Evolutionary conservation across 2,329 filamentous ascomycete genomes (phyloP).

Genomic region (Monilinia aucupariae): DNA sequence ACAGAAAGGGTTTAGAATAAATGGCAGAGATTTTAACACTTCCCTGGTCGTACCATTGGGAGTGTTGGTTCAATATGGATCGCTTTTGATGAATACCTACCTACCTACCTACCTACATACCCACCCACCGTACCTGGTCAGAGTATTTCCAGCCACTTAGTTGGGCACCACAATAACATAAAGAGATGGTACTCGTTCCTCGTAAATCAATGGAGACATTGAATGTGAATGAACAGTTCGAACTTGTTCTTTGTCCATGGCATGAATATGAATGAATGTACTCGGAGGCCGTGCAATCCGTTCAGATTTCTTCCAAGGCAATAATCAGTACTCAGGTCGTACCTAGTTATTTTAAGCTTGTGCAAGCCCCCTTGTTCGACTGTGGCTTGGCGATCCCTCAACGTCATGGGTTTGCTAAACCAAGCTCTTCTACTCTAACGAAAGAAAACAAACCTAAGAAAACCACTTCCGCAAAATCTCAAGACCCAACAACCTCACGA

Average conservation of each 20-base stretch:
- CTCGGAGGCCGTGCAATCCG: neutral
- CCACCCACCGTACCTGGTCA: neutral
- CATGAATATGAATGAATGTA: neutral
- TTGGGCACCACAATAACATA: too few species aligned
- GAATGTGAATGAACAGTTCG: neutral
- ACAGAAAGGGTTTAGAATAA: conserved; percentile 14
- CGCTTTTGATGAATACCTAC: neutral
- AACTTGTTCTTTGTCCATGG: neutral
- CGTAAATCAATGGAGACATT: neutral
- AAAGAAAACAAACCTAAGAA: conserved; percentile 13
- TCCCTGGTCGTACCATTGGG: neutral
- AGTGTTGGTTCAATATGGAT: neutral
- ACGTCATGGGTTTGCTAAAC: conserved; percentile 15
- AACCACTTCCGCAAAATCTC: conserved; percentile 1
- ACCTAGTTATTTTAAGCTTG: conserved; percentile 3
- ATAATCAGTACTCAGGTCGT: too few species aligned
- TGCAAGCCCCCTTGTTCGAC: conserved; percentile 3
- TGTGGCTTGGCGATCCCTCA: conserved; percentile 15
- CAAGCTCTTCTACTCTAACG: conserved; percentile 13
- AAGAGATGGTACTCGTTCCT: too few species aligned
- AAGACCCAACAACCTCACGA: neutral
- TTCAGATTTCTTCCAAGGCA: neutral
- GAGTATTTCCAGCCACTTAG: too few species aligned
- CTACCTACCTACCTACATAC: neutral
- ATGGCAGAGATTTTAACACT: neutral